phyloP scores from a whole-genome alignment of 331 rosid genomes.

The Telfairia occidentalis region DNA sequence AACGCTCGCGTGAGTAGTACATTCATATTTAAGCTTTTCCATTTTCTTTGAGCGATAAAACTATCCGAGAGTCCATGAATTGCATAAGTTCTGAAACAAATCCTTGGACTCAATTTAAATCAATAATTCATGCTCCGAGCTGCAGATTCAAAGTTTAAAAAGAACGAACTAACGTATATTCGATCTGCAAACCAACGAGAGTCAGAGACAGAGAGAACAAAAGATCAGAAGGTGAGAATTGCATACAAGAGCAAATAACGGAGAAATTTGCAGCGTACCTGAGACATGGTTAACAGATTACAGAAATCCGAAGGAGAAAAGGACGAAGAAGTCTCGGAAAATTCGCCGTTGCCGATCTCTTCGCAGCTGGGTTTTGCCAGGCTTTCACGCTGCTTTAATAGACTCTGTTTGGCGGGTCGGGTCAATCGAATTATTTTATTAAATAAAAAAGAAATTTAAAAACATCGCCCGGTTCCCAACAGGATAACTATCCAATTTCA shows the following conservation, averaged over 20 bases:
- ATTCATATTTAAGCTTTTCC: background rate
- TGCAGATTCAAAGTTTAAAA: background rate
- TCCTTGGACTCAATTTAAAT: background rate
- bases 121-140: background rate
- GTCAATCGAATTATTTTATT: background rate
- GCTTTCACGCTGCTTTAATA: background rate
- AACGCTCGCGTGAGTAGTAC: background rate
- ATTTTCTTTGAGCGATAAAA: background rate
- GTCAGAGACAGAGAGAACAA: background rate
- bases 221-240: background rate
- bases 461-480: background rate
- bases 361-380: background rate
- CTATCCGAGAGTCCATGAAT: background rate
- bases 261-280: slow-evolving; percentile 1
- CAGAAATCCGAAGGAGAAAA: background rate
- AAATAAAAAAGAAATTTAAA: background rate
- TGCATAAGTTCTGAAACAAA: background rate
- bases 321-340: background rate
- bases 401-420: background rate
- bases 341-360: slow-evolving; percentile 4
- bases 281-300: slow-evolving; percentile 1
- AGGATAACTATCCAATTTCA: background rate
- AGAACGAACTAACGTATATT: background rate
- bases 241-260: background rate
- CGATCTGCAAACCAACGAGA: background rate